Base-by-base conservation (phyloP, 73 alveolate species). In the Paramecium sonneborni region DNA sequence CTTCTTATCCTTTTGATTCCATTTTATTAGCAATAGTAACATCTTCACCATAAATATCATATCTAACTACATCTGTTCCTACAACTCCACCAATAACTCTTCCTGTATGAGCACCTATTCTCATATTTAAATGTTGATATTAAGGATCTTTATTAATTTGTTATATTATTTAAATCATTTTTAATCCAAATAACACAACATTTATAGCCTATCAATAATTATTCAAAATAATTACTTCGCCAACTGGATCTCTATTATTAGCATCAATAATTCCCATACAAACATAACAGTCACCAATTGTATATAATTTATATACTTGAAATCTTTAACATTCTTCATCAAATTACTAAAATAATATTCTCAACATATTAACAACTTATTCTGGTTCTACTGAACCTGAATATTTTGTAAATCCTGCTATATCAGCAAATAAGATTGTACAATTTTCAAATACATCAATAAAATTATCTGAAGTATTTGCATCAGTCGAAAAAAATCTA, bases 241-340 rank as follows among this genome's bases (percentile, higher is more conserved):
- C 96, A 68, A 92, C 96, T 28, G 95, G 94, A 94, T 98, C 95
- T 93, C 99, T 97, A 76, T 96, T 96, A 41, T 95, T 97, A 74
- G 95, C 96, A 12, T 99, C 99, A 52, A 95, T 97, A 52, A 94
- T 96, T 18, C 99, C 99, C 95, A 97, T 91, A 34, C 97, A 98
- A 8, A 98, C 99, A 87, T 98, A 98, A 84, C 99, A 97, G 85
- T 98, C 99, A 6, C 99, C 99, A 21, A 98, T 98, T 9, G 99
- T 98, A 72, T 97, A 99, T 4, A 98, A 99, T 92, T 98, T 98
- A 91, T 98, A 98, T 6, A 97, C 99, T 57, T 96, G 88, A 67
- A 97, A 94, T 67, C 94, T 95, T 20, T 95, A 95, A 56, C 99
- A 97, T 21, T 96, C 97, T 93, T 97, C 94, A 92, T 98, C 99